A percentile compares a stretch with the other conserved stretches of the same genome.
Evolutionary conservation across 2,329 filamentous ascomycete genomes (phyloP).

Genomic region (Dothistroma pini): DNA sequence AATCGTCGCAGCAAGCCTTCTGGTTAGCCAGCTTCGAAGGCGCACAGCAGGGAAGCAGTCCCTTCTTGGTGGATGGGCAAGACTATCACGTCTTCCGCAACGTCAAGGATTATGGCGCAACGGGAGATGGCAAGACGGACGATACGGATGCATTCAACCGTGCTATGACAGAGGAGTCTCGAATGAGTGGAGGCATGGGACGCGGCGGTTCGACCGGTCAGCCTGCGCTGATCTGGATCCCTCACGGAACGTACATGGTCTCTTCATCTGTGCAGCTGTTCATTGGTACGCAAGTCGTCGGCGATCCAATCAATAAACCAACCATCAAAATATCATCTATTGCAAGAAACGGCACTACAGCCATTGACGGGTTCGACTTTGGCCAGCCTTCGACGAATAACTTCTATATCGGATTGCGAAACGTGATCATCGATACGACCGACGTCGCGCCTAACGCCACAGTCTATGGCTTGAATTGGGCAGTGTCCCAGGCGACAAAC

Average conservation of each 20-base stretch:
- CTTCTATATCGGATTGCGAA: slow-evolving; percentile 31
- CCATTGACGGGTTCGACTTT: slow-evolving; percentile 26
- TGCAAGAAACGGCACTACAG: slow-evolving; percentile 18
- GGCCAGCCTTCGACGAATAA: slow-evolving; percentile 25
- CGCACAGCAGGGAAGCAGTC: slow-evolving; percentile 61
- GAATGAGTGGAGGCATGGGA: slow-evolving; percentile 6
- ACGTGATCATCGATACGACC: slow-evolving; percentile 31
- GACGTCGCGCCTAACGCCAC: slow-evolving; percentile 14
- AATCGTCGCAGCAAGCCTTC: slow-evolving; percentile 44
- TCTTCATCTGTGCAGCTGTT: slow-evolving; percentile 73
- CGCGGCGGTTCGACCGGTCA: slow-evolving; percentile 48
- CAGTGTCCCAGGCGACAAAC: slow-evolving; percentile 30
- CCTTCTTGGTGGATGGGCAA: slow-evolving; percentile 53
- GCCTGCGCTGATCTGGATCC: slow-evolving; percentile 54
- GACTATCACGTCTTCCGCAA: slow-evolving; percentile 58
- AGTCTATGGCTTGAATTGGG: slow-evolving; percentile 29
- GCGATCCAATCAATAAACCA: slow-evolving; percentile 67
- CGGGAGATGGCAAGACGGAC: slow-evolving; percentile 66
- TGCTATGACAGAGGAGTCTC: slow-evolving; percentile 55
- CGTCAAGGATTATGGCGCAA: slow-evolving; percentile 42
- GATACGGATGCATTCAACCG: slow-evolving; percentile 85
- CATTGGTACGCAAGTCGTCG: slow-evolving; percentile 90
- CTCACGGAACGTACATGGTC: slow-evolving; percentile 49
- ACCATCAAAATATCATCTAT: slow-evolving; percentile 55
- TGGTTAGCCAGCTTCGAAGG: slow-evolving; percentile 65